phyloP scores from a whole-genome alignment of 352 stramenopile species.

The Pilasporangium apinafurcum region DNA sequence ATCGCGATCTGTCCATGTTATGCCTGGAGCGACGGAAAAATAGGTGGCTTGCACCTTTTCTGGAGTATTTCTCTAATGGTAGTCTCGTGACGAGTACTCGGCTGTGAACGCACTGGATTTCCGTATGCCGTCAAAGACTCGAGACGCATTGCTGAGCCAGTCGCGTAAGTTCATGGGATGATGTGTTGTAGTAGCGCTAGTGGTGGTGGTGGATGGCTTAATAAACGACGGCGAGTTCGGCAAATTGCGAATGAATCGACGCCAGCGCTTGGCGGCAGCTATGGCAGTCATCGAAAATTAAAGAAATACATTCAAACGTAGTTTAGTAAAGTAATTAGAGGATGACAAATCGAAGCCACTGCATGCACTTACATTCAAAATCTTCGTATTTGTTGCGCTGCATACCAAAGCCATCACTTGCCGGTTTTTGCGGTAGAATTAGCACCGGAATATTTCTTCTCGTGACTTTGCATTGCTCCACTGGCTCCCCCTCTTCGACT shows the following conservation, averaged over 20 bases:
- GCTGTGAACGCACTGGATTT: constrained; percentile 54
- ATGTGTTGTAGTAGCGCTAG: too few species aligned
- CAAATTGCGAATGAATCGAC: constrained; percentile 7
- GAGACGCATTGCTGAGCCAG: constrained; percentile 65
- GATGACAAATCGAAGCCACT: constrained; percentile 13
- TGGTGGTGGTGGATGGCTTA: constrained; percentile 7
- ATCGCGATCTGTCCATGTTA: too few species aligned
- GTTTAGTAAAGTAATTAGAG: constrained; percentile 15
- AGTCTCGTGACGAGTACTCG: constrained; percentile 37
- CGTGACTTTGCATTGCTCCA: too few species aligned
- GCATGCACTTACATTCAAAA: constrained; percentile 24
- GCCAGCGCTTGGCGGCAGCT: constrained; percentile 4
- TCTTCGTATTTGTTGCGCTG: constrained; percentile 13
- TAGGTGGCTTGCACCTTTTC: too few species aligned
- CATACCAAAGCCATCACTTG: background rate
- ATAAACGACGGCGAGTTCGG: constrained; percentile 13
- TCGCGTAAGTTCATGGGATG: constrained; percentile 52
- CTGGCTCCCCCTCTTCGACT: too few species aligned
- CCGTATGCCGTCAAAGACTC: constrained; percentile 62
- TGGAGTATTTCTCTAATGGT: constrained; percentile 27
- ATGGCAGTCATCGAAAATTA: background rate
- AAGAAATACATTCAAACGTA: constrained; percentile 9
- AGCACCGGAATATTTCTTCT: constrained; percentile 10
- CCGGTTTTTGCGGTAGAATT: constrained; percentile 2
- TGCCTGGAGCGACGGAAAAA: too few species aligned